Conservation (phyloP, 2,329 filamentous ascomycete genomes). For the Dryadomyces quercivorus region DNA sequence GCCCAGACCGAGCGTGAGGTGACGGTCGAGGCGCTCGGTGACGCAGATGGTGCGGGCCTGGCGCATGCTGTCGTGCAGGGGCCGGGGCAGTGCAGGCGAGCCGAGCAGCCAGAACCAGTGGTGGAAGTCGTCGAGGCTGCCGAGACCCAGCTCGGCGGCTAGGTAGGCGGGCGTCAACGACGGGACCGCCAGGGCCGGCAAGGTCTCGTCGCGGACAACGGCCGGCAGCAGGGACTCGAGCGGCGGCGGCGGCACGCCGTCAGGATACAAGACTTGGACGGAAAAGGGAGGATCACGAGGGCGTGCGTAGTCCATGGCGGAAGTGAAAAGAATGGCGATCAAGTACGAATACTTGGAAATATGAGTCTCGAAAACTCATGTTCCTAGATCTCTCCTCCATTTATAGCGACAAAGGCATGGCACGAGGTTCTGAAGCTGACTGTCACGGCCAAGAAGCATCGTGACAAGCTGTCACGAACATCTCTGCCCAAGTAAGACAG, state of each 20-base stretch:
- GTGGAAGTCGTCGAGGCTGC: conserved; percentile 11
- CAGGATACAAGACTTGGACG: conserved; percentile 6
- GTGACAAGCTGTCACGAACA: too few relatives aligned
- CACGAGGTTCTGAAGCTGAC: too few relatives aligned
- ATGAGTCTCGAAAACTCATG: too few relatives aligned
- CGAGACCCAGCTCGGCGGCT: conserved; percentile 10
- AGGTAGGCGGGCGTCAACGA: conserved; percentile 9
- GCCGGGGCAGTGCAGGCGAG: conserved; percentile 12
- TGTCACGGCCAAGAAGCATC: too few relatives aligned
- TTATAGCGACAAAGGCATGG: too few relatives aligned
- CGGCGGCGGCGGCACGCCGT: neutral
- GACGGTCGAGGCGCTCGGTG: conserved; percentile 20
- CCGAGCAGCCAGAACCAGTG: conserved; percentile 14
- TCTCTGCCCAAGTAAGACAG: too few relatives aligned
- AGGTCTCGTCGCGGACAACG: conserved; percentile 9
- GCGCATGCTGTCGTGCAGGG: conserved; percentile 14
- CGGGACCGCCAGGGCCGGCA: conserved; percentile 4
- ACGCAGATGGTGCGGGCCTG: conserved; percentile 14
- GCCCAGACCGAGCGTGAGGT: conserved; percentile 17
- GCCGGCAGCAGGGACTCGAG: conserved; percentile 10
- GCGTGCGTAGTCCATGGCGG: too few relatives aligned
- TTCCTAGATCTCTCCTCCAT: too few relatives aligned
- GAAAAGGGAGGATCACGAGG: conserved; percentile 3
- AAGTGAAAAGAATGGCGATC: too few relatives aligned
- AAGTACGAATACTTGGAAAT: too few relatives aligned